Percentiles rank a stretch among this genome's conserved stretches.
Conservation (phyloP, 2,329 filamentous ascomycete species). For the Tolypocladium endophyticum region DNA sequence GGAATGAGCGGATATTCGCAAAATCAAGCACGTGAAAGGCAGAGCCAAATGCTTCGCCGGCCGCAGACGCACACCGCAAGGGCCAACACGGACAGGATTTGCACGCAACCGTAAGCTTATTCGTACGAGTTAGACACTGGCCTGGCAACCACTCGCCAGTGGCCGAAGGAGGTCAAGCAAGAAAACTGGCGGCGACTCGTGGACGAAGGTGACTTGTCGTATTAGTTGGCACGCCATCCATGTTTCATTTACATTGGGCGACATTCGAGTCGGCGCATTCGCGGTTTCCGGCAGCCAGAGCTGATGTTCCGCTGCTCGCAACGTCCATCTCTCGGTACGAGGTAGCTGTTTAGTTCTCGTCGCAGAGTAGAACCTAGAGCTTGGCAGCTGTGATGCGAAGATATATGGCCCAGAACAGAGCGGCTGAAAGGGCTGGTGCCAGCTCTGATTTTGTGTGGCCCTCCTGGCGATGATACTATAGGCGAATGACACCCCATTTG, state of each 20-base stretch:
- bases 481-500: not conserved
- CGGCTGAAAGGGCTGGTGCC: not conserved
- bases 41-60: not conserved
- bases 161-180: not conserved
- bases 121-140: no score
- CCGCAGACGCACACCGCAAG: not conserved
- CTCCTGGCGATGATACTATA: not conserved
- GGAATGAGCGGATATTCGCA: no score
- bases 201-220: not conserved
- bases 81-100: not conserved
- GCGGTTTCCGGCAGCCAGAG: not conserved
- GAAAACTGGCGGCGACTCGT: not conserved
- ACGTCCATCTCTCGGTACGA: not conserved
- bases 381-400: not conserved
- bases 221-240: not conserved
- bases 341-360: not conserved
- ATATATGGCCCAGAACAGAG: not conserved
- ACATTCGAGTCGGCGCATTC: not conserved
- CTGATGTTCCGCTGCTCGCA: not conserved
- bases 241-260: not conserved
- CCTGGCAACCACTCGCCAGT: not conserved
- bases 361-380: not conserved
- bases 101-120: not conserved
- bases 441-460: not conserved
- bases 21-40: not conserved